Percentiles rank a stretch among this genome's conserved stretches.
Conservation (phyloP, 148 eudicot genomes). For the Rheum nobile region DNA sequence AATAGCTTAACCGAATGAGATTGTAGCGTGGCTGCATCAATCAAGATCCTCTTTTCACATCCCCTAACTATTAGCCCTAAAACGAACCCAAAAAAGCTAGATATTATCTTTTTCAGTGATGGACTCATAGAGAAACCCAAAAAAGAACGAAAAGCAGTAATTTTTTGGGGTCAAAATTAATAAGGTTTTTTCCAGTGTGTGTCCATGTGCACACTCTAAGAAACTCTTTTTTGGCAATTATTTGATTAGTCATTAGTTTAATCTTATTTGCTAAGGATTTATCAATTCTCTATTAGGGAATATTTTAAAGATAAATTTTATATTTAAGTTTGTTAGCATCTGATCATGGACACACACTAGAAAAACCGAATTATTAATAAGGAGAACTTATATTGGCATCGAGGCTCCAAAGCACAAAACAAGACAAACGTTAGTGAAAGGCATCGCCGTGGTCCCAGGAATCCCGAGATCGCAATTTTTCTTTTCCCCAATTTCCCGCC, state of each 20-base stretch:
- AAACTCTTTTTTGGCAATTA: too few relatives aligned
- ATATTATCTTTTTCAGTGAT: not conserved
- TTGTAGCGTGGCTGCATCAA: not conserved
- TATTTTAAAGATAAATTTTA: too few relatives aligned
- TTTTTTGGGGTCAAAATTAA: not conserved
- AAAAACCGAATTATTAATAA: not conserved
- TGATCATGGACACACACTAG: too few relatives aligned
- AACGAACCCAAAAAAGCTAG: not conserved
- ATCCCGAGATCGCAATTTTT: not conserved
- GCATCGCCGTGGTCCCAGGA: not conserved
- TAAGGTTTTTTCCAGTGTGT: too few relatives aligned
- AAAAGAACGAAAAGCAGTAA: not conserved
- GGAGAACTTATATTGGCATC: not conserved
- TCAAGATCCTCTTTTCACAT: not conserved
- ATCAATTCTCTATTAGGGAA: too few relatives aligned
- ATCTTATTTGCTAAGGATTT: too few relatives aligned
- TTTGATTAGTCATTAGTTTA: too few relatives aligned
- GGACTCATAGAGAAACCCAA: too few relatives aligned
- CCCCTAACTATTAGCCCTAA: not conserved
- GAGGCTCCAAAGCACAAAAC: not conserved
- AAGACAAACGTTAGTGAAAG: not conserved
- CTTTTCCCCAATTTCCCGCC: slow-evolving; percentile 6
- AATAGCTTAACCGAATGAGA: too few relatives aligned
- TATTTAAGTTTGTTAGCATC: too few relatives aligned
- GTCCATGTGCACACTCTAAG: too few relatives aligned